A percentile compares a stretch with the other conserved stretches of the same genome.
Conservation (phyloP, 495 filamentous ascomycete genomes). For the Podospora pseudocomata region DNA sequence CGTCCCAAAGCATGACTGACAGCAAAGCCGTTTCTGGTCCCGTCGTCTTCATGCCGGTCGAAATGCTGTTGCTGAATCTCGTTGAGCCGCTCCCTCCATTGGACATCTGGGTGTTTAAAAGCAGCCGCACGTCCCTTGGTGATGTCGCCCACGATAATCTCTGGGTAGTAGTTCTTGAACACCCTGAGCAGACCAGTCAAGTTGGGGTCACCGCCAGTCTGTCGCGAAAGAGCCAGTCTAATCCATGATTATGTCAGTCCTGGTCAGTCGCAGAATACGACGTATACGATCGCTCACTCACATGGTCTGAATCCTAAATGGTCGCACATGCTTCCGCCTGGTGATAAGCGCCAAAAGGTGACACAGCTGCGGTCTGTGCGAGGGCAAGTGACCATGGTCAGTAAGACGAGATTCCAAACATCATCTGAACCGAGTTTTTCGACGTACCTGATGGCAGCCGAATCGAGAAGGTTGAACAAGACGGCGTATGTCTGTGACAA, state of each 20-base stretch:
- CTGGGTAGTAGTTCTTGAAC: slow-evolving; percentile 87
- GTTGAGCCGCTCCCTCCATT: slow-evolving; percentile 69
- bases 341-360: slow-evolving; percentile 82
- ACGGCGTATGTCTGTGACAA: slow-evolving; percentile 71
- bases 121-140: slow-evolving; percentile 51
- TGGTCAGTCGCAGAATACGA: neutral
- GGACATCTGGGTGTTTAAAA: slow-evolving; percentile 68
- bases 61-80: slow-evolving; percentile 60
- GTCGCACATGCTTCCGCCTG: slow-evolving; percentile 79
- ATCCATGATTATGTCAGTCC: slow-evolving; percentile 21
- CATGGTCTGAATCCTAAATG: slow-evolving; percentile 78
- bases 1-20: slow-evolving; percentile 47
- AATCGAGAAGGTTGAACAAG: slow-evolving; percentile 80
- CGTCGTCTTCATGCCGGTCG: slow-evolving; percentile 38
- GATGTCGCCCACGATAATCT: slow-evolving; percentile 72
- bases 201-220: slow-evolving; percentile 67
- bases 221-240: slow-evolving; percentile 58
- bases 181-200: slow-evolving; percentile 73
- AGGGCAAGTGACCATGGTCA: slow-evolving; percentile 32
- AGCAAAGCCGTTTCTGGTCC: slow-evolving; percentile 46
- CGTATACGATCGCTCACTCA: slow-evolving; percentile 44
- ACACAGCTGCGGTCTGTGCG: slow-evolving; percentile 51
- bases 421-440: slow-evolving; percentile 27
- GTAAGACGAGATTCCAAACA: neutral
- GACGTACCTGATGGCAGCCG: slow-evolving; percentile 59